phyloP scores from a whole-genome alignment of 2,329 filamentous ascomycete genomes.

The Fusarium sp. region DNA sequence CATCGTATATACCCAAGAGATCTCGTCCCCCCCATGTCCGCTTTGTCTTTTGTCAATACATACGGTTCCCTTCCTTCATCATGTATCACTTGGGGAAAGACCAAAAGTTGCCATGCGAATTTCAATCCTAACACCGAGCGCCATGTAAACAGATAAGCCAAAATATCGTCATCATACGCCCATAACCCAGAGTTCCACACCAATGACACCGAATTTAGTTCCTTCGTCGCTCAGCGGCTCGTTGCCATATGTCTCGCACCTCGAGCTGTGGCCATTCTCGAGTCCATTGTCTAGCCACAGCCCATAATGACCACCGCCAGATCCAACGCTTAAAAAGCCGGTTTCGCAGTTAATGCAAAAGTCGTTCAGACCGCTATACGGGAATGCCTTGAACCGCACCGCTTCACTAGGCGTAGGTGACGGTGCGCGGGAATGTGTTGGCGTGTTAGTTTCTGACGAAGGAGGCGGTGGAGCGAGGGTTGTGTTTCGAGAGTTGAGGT shows the following conservation, averaged over 20 bases:
- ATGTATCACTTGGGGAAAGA: constrained; percentile 20
- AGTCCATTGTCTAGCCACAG: constrained; percentile 92
- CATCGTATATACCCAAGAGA: constrained; percentile 23
- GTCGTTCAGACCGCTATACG: constrained; percentile 94
- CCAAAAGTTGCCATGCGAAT: neutral
- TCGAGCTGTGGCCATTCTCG: constrained; percentile 83
- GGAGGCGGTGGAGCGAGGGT: constrained; percentile 49
- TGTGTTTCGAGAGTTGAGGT: constrained; percentile 56
- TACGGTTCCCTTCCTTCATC: neutral
- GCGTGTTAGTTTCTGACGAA: constrained; percentile 39
- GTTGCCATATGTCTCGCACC: constrained; percentile 93
- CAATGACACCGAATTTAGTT: constrained; percentile 88
- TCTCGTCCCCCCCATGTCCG: neutral
- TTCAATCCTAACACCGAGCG: constrained; percentile 33
- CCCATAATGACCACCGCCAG: constrained; percentile 89
- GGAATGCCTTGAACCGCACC: constrained; percentile 96
- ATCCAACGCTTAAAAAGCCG: constrained; percentile 86
- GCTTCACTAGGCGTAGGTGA: constrained; percentile 71
- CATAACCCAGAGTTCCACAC: constrained; percentile 93
- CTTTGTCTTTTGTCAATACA: constrained; percentile 4
- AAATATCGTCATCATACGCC: constrained; percentile 59
- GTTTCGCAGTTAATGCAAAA: constrained; percentile 95
- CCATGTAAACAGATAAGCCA: constrained; percentile 22
- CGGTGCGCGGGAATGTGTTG: constrained; percentile 41
- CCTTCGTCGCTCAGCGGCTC: constrained; percentile 93